Evolutionary conservation across 331 rosid species (phyloP).

Genomic region (Prunus yedoensis): DNA sequence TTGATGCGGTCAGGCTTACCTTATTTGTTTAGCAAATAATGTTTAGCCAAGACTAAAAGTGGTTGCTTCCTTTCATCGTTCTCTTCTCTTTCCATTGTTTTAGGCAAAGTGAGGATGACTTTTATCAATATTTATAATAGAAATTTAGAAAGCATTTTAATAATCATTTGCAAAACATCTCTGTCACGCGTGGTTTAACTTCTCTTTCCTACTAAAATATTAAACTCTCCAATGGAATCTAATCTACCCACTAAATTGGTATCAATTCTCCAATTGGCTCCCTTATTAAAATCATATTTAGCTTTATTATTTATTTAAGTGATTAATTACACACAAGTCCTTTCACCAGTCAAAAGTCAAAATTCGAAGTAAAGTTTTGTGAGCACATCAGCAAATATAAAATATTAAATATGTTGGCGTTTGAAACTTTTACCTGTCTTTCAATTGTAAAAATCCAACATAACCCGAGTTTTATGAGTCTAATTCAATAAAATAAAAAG

Average conservation of each 20-base stretch:
- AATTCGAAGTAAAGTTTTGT: too few species aligned
- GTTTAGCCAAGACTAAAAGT: neutral
- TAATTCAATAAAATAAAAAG: too few species aligned
- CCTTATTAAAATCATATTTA: neutral
- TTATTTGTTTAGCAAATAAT: neutral
- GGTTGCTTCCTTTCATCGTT: neutral
- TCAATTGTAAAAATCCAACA: too few species aligned
- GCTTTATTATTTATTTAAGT: too few species aligned
- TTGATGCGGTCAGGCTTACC: neutral
- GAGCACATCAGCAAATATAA: too few species aligned
- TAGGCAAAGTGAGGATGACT: neutral
- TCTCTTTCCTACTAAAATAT: neutral
- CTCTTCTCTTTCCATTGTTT: neutral
- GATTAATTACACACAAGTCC: too few species aligned
- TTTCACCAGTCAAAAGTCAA: too few species aligned
- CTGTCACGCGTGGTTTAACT: conserved; percentile 3
- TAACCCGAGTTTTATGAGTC: too few species aligned
- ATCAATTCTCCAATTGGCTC: neutral
- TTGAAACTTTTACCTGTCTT: too few species aligned
- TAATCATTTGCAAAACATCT: conserved; percentile 6
- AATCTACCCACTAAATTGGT: neutral
- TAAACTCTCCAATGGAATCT: neutral
- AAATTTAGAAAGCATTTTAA: neutral
- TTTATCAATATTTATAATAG: neutral
- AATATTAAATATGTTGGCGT: too few species aligned